phyloP scores from a whole-genome alignment of 306 rosid genomes.

The Cotoneaster glaucophyllus region DNA sequence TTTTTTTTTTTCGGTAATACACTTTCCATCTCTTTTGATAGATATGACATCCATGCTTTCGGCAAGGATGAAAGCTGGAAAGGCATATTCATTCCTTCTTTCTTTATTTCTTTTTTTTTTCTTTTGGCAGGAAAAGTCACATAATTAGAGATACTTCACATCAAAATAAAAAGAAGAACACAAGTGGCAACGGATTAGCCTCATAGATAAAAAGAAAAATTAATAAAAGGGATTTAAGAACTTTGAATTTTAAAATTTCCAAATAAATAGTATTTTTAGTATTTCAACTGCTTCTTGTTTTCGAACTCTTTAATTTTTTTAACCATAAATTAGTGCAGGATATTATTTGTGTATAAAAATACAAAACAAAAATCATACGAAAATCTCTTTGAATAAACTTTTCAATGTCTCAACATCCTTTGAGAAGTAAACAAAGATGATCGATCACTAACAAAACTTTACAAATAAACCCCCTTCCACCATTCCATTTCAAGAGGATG shows the following conservation, averaged over 20 bases:
- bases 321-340: too few relatives aligned
- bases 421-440: conserved; percentile 3
- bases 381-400: conserved; percentile 2
- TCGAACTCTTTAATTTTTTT: background rate
- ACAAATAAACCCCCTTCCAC: conserved; percentile 5
- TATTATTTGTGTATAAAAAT: background rate
- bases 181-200: too few relatives aligned
- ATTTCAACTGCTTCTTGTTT: too few relatives aligned
- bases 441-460: conserved; percentile 4
- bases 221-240: too few relatives aligned
- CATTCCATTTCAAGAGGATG: background rate
- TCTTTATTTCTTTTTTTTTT: background rate
- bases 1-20: too few relatives aligned
- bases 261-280: too few relatives aligned
- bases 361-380: background rate
- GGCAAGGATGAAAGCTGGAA: background rate
- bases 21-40: too few relatives aligned
- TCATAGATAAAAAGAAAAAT: too few relatives aligned
- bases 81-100: background rate
- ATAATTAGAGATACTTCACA: background rate
- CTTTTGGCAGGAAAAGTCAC: background rate
- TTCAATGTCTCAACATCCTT: conserved; percentile 1
- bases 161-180: background rate
- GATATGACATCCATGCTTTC: background rate
- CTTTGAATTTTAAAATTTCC: too few relatives aligned